Percentiles rank a stretch among this genome's conserved stretches.
These are phyloP conservation scores for Pichia sp. DNA, from an alignment of 1,139 yeast genomes.

Conservation along the genomic window DNA sequence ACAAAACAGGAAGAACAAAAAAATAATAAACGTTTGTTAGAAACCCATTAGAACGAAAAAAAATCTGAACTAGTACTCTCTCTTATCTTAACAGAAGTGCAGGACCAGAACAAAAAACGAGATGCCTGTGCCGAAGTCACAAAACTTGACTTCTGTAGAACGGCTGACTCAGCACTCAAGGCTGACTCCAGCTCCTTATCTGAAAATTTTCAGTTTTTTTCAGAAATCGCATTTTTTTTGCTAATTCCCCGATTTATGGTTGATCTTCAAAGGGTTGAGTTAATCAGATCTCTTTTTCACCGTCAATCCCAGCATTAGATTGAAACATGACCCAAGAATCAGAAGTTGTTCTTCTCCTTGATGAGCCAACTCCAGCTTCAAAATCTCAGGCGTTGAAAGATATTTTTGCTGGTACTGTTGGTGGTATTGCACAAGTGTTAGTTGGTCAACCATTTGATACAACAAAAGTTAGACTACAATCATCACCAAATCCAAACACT, in stretches of 20 bases:
- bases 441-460: conserved; percentile 98
- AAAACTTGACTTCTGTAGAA: background rate
- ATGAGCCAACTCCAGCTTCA: conserved; percentile 16
- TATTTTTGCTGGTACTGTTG: conserved; percentile 83
- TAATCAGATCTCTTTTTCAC: background rate
- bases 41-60: too few relatives aligned
- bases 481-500: conserved; percentile 66
- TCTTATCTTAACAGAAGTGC: too few relatives aligned
- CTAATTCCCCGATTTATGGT: background rate
- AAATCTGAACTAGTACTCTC: too few relatives aligned
- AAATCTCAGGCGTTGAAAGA: conserved; percentile 63
- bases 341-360: conserved; percentile 31
- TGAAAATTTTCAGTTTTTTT: background rate
- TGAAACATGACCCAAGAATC: conserved; percentile 36
- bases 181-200: background rate
- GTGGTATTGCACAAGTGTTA: conserved; percentile 90
- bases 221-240: background rate
- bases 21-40: background rate
- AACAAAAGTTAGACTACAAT: conserved; percentile 83
- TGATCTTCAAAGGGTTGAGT: background rate
- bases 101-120: too few relatives aligned
- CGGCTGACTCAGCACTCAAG: background rate
- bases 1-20: background rate
- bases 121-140: background rate
- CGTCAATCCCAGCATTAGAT: background rate